These are phyloP conservation scores for Erodium moschatum DNA, from an alignment of 441 rosid genomes.

Conservation along the genomic window DNA sequence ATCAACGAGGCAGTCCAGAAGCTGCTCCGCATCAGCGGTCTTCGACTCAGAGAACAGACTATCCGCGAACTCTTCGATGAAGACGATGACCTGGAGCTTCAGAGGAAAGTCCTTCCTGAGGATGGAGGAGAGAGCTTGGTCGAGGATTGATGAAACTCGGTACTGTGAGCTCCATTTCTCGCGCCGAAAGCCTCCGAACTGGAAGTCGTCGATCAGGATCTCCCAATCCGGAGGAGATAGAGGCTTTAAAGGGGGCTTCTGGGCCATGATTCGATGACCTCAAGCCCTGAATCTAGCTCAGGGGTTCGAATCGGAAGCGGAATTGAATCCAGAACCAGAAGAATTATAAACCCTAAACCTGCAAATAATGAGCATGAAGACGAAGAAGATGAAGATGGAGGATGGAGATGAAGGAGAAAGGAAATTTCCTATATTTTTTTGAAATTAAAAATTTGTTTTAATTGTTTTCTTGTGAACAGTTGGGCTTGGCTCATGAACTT, in stretches of 20 bases:
- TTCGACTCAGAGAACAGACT: slow-evolving; percentile 29
- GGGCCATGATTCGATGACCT: slow-evolving; percentile 20
- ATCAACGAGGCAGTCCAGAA: slow-evolving; percentile 51
- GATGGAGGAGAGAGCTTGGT: slow-evolving; percentile 53
- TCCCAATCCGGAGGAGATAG: slow-evolving; percentile 75
- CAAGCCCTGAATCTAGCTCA: not conserved
- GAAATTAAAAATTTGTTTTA: no score
- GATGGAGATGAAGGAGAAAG: not conserved
- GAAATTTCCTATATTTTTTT: not conserved
- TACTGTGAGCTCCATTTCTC: slow-evolving; percentile 38
- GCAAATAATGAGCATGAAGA: not conserved
- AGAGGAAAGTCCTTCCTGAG: slow-evolving; percentile 53
- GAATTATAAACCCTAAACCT: slow-evolving; percentile 4
- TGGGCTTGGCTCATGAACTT: not conserved
- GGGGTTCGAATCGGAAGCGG: not conserved
- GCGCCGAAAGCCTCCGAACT: slow-evolving; percentile 44
- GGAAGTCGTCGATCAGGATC: slow-evolving; percentile 61
- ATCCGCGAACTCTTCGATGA: slow-evolving; percentile 60
- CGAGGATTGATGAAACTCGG: slow-evolving; percentile 32
- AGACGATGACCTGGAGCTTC: slow-evolving; percentile 58
- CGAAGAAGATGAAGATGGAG: slow-evolving; percentile 1
- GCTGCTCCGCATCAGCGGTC: slow-evolving; percentile 17
- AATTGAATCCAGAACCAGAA: not conserved
- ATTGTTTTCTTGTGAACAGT: not conserved
- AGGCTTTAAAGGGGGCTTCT: slow-evolving; percentile 38